Percentiles rank a stretch among this genome's conserved stretches.
Evolutionary conservation across 805 yeast genomes (phyloP).

Genomic region (Saccharomycopsis javanensis): DNA sequence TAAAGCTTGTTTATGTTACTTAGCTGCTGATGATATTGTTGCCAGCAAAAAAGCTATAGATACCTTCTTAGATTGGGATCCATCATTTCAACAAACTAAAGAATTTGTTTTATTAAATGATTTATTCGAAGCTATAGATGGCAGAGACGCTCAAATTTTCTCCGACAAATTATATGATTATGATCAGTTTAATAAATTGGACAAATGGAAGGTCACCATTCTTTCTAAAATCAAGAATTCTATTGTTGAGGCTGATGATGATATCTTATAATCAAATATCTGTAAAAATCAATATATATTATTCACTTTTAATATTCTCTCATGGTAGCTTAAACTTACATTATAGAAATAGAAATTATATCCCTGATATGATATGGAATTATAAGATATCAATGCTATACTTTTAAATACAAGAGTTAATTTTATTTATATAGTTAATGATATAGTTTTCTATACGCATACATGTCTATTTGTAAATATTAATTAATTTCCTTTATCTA

Average conservation of each 20-base stretch:
- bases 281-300: no score
- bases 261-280: constrained; percentile 26
- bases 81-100: constrained; percentile 59
- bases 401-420: neutral
- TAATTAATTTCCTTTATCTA: neutral
- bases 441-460: neutral
- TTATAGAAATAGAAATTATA: no score
- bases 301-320: no score
- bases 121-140: constrained; percentile 62
- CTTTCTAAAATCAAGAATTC: constrained; percentile 71
- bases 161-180: constrained; percentile 68
- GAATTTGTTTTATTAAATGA: constrained; percentile 63
- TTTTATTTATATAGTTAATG: neutral
- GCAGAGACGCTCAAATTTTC: constrained; percentile 70
- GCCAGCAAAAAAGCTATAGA: constrained; percentile 71
- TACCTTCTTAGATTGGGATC: constrained; percentile 60
- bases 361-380: no score
- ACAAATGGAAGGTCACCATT: constrained; percentile 81
- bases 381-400: neutral
- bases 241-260: constrained; percentile 66
- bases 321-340: no score
- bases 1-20: constrained; percentile 70
- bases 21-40: constrained; percentile 78
- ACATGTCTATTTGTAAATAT: neutral
- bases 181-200: constrained; percentile 82